Evolutionary conservation across 768 basidiomycete species (phyloP).

Genomic region (Tephrocybe rancida): DNA sequence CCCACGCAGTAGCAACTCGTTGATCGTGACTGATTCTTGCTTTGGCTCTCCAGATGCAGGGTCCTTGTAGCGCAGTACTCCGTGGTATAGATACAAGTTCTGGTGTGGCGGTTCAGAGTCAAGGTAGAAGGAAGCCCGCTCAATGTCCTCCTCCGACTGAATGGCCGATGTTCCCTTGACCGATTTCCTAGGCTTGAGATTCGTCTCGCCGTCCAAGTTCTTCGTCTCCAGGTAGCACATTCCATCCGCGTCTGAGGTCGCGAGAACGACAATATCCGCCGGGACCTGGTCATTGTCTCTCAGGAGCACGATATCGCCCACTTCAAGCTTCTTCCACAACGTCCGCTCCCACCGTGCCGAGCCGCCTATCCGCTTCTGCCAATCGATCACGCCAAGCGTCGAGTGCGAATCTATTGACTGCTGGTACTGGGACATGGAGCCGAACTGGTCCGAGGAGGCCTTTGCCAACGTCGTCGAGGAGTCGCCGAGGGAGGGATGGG

Average conservation of each 20-base stretch:
- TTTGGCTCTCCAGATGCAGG: slow-evolving; percentile 49
- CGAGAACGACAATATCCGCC: slow-evolving; percentile 91
- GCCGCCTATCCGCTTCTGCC: slow-evolving; percentile 65
- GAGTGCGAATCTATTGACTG: slow-evolving; percentile 59
- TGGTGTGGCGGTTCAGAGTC: slow-evolving; percentile 94
- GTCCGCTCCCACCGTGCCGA: slow-evolving; percentile 92
- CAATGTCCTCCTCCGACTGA: slow-evolving; percentile 85
- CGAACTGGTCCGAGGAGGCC: slow-evolving; percentile 32
- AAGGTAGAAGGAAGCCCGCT: slow-evolving; percentile 82
- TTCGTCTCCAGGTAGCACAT: slow-evolving; percentile 97
- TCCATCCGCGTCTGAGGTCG: slow-evolving; percentile 89
- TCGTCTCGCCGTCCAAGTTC: slow-evolving; percentile 97
- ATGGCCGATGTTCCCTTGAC: slow-evolving; percentile 77
- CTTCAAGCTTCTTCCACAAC: slow-evolving; percentile 98
- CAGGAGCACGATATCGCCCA: slow-evolving; percentile 92
- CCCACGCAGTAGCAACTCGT: slow-evolving; percentile 90
- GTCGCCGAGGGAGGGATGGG: slow-evolving; percentile 40
- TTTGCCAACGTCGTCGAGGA: slow-evolving; percentile 30
- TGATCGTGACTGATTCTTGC: slow-evolving; percentile 80
- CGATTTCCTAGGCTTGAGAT: slow-evolving; percentile 85
- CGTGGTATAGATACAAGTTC: slow-evolving; percentile 91
- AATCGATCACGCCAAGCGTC: slow-evolving; percentile 80
- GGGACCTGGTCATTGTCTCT: slow-evolving; percentile 96
- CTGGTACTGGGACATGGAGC: slow-evolving; percentile 53
- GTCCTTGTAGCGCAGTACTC: slow-evolving; percentile 77